Evolutionary conservation across 2,329 filamentous ascomycete species (phyloP), one percentile per base, ranked within the genome.

Genomic region (Fonsecaea pedrosoi): DNA sequence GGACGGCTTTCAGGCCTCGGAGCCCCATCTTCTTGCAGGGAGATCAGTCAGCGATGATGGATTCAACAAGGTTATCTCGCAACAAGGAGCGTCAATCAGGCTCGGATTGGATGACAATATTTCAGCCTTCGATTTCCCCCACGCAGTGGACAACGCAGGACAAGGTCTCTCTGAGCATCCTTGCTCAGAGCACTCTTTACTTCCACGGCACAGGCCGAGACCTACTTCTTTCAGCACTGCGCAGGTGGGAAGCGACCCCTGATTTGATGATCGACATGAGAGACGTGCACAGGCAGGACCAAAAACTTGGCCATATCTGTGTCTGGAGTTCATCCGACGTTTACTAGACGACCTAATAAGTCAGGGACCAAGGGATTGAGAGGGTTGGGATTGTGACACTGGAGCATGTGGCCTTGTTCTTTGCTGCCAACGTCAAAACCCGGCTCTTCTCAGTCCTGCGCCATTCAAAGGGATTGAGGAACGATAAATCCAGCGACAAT

Each of bases 271-370:
- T 4, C 45, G 25, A 30, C 12, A 18, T 50, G 45, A 10, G 25
- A 18, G 21, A 50, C 45, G 25, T 25, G 45, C 45, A 15, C 18
- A 50, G 12, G 45, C 18, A 50, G 45, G 15, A 13, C 15, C 45
- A 9, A 25, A 25, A 50, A 9, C 21, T 79, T 38, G 76, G 62
- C 76, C 73, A n/a, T 82, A 82, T 66, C 74, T 71, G 25, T 82
- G 81, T 57, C 77, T 83, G 1, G 74, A 79, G 4, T 77, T 79
- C 0, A 71, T 84, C 1, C 69, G 83, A 18, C 80, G 79, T 0
- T 76, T 76, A 35, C 73, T 83, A 4, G 67, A 75, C 25, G 75
- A 77, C 53, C 78, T 81, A 54, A 75, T 84, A 50, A 75, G 78
- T 1, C 25, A 25, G 2, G 25, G 25, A 25, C 25, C 25, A 25